Base-by-base conservation (phyloP, 768 basidiomycete species). In the Auricularia sp. region DNA sequence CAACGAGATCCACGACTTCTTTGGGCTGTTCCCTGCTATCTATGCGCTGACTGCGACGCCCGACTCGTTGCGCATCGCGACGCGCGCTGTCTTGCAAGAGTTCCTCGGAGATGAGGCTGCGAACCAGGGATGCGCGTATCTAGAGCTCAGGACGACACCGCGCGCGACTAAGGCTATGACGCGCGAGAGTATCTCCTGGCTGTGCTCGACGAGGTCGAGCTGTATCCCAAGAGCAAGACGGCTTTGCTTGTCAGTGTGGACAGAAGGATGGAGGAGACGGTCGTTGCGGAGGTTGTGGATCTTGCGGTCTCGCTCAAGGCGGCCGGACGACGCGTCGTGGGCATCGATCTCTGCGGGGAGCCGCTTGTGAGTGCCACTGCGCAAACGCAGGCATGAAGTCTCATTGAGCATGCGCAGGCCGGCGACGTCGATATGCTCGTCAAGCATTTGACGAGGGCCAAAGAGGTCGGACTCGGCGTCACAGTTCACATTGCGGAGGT, bases 401-500 rank as follows among this genome's bases (percentile, higher is more conserved):
- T 37, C n/a, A n/a, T 13, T 14, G 45, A 35, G 67, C 21, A 34
- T 3, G 5, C 13, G 7, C 64, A 80, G 80, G 82, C 79, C 13
- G 88, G 90, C 0, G 78, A 86, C 68, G 81, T 89, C 71, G 71
- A 75, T 3, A 68, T 70, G 2, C 86, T 89, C 66, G 77, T 73
- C 18, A 75, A 75, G 29, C 77, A 83, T 66, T 83, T 92, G 69
- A 73, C 72, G 11, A 74, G 76, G 58, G 89, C 83, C 1, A 85
- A 81, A 64, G 77, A 72, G 44, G 84, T 81, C 1, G 89, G 89
- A 0, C 73, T 94, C 7, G 81, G 85, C 1, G 69, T 92, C n/a
- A 94, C 92, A 0, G 72, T 93, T 44, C 92, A 94, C 73, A 86
- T 93, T 62, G 90, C 92, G 1, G 92, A 94, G 81, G 89, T 88